Evolutionary conservation across 805 yeast genomes (phyloP).

Genomic region (Teunomyces panamensis): DNA sequence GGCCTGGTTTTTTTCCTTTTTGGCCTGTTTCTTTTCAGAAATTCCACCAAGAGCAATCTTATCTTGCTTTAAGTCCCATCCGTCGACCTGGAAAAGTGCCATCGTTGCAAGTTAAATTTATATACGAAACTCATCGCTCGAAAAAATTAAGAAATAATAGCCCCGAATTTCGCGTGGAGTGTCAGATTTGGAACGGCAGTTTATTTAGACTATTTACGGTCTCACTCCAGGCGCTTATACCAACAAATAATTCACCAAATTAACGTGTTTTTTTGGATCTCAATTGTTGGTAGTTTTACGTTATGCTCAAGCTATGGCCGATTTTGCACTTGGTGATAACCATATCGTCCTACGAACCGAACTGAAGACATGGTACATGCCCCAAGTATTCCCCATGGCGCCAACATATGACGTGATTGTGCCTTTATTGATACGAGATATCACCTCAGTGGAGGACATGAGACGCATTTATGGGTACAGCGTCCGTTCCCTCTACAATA

Average conservation of each 20-base stretch:
- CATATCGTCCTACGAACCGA: conserved; percentile 29
- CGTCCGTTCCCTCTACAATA: conserved; percentile 4
- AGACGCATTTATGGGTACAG: conserved; percentile 5
- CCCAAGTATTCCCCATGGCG: conserved; percentile 33
- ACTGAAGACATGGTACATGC: conserved; percentile 27
- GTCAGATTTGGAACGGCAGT: background rate
- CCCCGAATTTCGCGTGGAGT: background rate
- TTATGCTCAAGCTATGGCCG: conserved; percentile 11
- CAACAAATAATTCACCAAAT: background rate
- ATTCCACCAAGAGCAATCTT: conserved; percentile 47
- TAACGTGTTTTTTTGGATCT: background rate
- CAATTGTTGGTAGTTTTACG: background rate
- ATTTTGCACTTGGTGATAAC: conserved; percentile 33
- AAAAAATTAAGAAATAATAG: too few relatives aligned
- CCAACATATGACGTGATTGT: conserved; percentile 18
- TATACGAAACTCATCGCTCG: conserved; percentile 1
- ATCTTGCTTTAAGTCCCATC: conserved; percentile 68
- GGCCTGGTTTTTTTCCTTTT: conserved; percentile 17
- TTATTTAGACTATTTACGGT: background rate
- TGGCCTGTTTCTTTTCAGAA: conserved; percentile 23
- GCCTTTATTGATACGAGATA: conserved; percentile 31
- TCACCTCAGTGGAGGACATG: conserved; percentile 12
- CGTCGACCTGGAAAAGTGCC: conserved; percentile 77
- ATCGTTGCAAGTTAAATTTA: conserved; percentile 24
- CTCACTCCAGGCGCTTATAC: background rate